phyloP scores from a whole-genome alignment of 345 rosid species.

The Aquilaria sinensis region DNA sequence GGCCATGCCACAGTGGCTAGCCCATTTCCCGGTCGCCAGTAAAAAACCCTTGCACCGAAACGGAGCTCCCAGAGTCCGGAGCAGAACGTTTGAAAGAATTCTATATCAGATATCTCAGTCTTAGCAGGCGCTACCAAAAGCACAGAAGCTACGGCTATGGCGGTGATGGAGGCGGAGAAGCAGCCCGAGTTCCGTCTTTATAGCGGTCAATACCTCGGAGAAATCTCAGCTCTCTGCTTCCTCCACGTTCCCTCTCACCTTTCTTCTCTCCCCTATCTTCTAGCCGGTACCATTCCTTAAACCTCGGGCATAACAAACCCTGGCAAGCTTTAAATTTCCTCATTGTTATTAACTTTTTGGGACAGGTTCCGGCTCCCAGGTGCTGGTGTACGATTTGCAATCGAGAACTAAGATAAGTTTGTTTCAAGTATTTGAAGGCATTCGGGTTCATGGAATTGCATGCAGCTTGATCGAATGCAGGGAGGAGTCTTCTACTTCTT shows the following conservation, averaged over 20 bases:
- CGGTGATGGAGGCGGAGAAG: conserved; percentile 27
- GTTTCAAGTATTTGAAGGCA: conserved; percentile 76
- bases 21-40: not conserved
- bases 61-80: no score
- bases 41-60: not conserved
- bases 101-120: no score
- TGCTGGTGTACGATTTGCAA: conserved; percentile 54
- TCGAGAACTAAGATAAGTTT: conserved; percentile 40
- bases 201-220: conserved; percentile 70
- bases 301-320: no score
- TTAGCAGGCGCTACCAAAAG: not conserved
- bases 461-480: conserved; percentile 17
- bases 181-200: conserved; percentile 34
- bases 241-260: conserved; percentile 48
- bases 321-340: no score
- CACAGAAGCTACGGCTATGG: conserved; percentile 23
- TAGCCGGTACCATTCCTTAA: conserved; percentile 35
- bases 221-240: conserved; percentile 74
- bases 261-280: conserved; percentile 50
- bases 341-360: not conserved
- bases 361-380: conserved; percentile 81
- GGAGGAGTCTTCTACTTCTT: conserved; percentile 15
- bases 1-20: no score
- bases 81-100: no score
- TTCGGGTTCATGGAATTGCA: conserved; percentile 81